These are phyloP conservation scores for Pleodorina starrii DNA, from an alignment of 139 green algal species.

Conservation along the genomic window DNA sequence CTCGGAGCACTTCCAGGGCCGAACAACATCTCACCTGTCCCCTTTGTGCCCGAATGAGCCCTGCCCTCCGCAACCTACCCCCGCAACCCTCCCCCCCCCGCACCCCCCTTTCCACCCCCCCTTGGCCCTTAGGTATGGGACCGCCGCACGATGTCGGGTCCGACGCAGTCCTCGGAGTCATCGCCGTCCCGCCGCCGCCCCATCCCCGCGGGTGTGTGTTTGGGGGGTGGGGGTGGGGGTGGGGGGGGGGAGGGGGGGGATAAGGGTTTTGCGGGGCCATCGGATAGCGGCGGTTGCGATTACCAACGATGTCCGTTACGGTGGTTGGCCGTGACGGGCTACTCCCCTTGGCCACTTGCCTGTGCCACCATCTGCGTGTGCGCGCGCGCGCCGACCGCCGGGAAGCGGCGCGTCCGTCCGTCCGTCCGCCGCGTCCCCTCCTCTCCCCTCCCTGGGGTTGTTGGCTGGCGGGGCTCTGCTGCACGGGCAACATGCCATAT, in stretches of 20 bases:
- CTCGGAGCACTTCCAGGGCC: neutral
- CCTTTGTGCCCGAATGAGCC: neutral
- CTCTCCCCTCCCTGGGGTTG: neutral
- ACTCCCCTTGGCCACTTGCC: too few relatives aligned
- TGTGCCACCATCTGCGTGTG: too few relatives aligned
- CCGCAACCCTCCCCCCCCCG: neutral
- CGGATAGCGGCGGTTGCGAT: neutral
- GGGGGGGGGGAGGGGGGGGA: neutral
- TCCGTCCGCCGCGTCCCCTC: too few relatives aligned
- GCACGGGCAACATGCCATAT: too few relatives aligned
- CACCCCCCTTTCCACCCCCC: neutral
- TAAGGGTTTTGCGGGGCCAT: neutral
- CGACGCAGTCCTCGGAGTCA: too few relatives aligned
- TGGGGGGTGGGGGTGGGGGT: neutral
- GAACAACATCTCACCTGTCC: neutral
- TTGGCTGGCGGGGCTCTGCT: too few relatives aligned
- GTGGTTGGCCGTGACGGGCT: too few relatives aligned
- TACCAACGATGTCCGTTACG: neutral
- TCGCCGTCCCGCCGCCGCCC: too few relatives aligned
- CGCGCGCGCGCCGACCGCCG: too few relatives aligned
- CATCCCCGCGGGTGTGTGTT: neutral
- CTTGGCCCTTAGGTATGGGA: conserved; percentile 67
- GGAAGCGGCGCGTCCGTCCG: too few relatives aligned
- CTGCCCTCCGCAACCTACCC: neutral
- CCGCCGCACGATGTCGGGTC: conserved; percentile 65